These are phyloP conservation scores for Usnea hakonensis DNA, from an alignment of 495 filamentous ascomycete genomes.

Conservation along the genomic window DNA sequence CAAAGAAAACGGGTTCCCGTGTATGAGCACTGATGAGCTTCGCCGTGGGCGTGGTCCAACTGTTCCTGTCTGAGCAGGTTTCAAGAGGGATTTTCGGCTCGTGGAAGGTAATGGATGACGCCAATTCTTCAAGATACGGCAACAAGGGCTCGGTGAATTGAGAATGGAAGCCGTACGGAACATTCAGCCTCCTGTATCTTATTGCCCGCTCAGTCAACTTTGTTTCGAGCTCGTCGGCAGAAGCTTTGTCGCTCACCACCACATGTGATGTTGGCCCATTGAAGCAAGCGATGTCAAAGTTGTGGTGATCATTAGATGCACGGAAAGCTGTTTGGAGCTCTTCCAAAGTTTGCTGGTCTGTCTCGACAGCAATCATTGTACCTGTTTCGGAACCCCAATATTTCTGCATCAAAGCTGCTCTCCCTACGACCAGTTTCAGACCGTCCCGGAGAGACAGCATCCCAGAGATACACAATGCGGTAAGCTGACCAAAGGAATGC, in stretches of 20 bases:
- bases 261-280: conserved; percentile 37
- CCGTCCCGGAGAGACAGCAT: conserved; percentile 32
- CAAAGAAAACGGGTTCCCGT: conserved; percentile 38
- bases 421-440: conserved; percentile 32
- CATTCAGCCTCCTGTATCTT: conserved; percentile 34
- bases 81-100: conserved; percentile 28
- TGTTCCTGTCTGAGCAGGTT: conserved; percentile 16
- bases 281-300: conserved; percentile 37
- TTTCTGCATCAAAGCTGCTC: conserved; percentile 34
- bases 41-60: conserved; percentile 17
- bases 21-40: conserved; percentile 29
- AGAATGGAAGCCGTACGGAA: conserved; percentile 46
- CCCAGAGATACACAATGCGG: conserved; percentile 39
- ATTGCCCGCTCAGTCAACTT: conserved; percentile 16
- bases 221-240: conserved; percentile 28
- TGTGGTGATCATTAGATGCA: not conserved
- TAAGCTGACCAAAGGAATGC: conserved; percentile 49
- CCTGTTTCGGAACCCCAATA: conserved; percentile 37
- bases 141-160: conserved; percentile 36
- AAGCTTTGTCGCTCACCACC: conserved; percentile 30
- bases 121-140: conserved; percentile 25
- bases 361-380: conserved; percentile 42
- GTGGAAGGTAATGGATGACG: conserved; percentile 25
- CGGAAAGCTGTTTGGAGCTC: conserved; percentile 8
- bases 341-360: conserved; percentile 22